These are phyloP conservation scores for Botryobasidium botryosum DNA, from an alignment of 768 basidiomycete genomes.

Conservation along the genomic window DNA sequence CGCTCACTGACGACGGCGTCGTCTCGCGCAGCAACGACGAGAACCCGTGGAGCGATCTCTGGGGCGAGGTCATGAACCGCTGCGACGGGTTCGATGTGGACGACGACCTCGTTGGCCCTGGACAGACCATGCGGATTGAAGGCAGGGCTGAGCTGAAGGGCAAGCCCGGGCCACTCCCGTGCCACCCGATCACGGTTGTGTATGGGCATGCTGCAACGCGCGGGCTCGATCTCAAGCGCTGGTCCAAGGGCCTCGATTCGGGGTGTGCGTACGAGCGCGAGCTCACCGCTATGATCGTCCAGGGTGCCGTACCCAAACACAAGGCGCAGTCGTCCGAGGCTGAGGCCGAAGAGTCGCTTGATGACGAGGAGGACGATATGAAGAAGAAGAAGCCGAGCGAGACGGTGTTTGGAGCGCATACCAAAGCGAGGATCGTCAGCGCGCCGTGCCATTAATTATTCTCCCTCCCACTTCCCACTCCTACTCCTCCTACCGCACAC, in stretches of 20 bases:
- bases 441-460: slow-evolving; percentile 2
- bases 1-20: slow-evolving; percentile 28
- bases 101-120: neutral
- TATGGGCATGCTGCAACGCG: slow-evolving; percentile 77
- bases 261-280: slow-evolving; percentile 38
- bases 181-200: slow-evolving; percentile 58
- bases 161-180: slow-evolving; percentile 28
- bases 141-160: slow-evolving; percentile 10
- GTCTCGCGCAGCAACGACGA: slow-evolving; percentile 24
- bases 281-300: slow-evolving; percentile 4
- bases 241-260: slow-evolving; percentile 72
- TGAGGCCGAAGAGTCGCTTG: neutral
- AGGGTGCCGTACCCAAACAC: neutral
- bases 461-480: neutral
- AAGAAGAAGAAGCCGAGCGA: too few relatives aligned
- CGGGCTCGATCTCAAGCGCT: slow-evolving; percentile 66
- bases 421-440: slow-evolving; percentile 6
- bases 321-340: slow-evolving; percentile 2
- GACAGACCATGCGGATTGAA: slow-evolving; percentile 1
- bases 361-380: slow-evolving; percentile 4
- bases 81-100: slow-evolving; percentile 33
- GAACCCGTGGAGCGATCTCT: slow-evolving; percentile 57
- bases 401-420: slow-evolving; percentile 4
- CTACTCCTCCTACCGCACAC: neutral
- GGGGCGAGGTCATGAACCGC: slow-evolving; percentile 45